These are phyloP conservation scores for Crithidia bombi DNA, from an alignment of 208 protist species.

Conservation along the genomic window DNA sequence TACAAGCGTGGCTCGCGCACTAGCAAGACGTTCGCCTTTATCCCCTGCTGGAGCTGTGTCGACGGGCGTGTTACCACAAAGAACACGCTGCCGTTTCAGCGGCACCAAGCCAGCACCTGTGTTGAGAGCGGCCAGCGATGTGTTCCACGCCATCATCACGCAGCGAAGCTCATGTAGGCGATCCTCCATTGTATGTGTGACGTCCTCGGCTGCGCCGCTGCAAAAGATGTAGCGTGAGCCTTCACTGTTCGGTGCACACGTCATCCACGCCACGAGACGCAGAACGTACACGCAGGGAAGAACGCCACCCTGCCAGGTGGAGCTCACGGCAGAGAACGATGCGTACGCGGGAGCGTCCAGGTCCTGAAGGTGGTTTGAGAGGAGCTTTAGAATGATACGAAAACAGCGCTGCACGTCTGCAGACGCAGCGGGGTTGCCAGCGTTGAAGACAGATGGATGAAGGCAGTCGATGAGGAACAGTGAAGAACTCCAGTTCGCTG, in stretches of 20 bases:
- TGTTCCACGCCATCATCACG: constrained; percentile 19
- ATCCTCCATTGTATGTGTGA: neutral
- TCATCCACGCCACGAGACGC: constrained; percentile 34
- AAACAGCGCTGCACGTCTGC: constrained; percentile 8
- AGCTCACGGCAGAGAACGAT: constrained; percentile 23
- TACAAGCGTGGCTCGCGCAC: neutral
- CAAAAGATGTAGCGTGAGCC: constrained; percentile 18
- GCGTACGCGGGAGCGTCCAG: constrained; percentile 9
- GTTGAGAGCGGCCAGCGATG: neutral
- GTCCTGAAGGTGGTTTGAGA: constrained; percentile 21
- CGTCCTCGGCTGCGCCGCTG: neutral
- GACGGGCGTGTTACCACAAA: neutral
- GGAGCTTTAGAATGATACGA: constrained; percentile 11
- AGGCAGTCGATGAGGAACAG: constrained; percentile 3
- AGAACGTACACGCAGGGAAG: constrained; percentile 33
- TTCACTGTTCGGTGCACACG: constrained; percentile 16
- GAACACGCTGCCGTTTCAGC: neutral
- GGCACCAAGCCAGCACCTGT: too few species aligned
- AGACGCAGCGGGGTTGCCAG: neutral
- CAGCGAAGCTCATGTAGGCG: constrained; percentile 26
- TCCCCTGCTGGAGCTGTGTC: neutral
- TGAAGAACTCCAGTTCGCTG: neutral
- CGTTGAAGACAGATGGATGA: constrained; percentile 6
- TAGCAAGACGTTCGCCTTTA: neutral
- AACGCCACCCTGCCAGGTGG: constrained; percentile 26